A percentile compares a stretch with the other conserved stretches of the same genome.
phyloP scores from a whole-genome alignment of 371 early-diverging fungal species.

The Conidiobolus incongruus region DNA sequence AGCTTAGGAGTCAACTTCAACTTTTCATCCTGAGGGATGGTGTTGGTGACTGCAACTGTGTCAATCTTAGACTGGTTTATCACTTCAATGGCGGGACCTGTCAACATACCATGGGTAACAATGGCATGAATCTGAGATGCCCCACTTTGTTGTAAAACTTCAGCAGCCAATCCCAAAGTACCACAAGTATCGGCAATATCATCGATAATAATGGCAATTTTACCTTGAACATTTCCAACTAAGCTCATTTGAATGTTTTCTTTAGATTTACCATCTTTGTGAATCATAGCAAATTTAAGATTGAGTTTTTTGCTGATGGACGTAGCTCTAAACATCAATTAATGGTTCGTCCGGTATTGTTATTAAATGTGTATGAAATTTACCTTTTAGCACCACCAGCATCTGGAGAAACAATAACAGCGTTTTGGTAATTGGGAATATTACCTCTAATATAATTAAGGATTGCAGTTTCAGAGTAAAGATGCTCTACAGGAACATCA shows the following conservation, averaged over 20 bases:
- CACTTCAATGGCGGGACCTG: conserved; percentile 53
- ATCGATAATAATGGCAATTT: conserved; percentile 69
- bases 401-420: conserved; percentile 83
- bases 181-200: conserved; percentile 90
- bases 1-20: conserved; percentile 38
- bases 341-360: too few relatives aligned
- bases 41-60: conserved; percentile 70
- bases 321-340: conserved; percentile 31
- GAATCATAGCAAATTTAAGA: conserved; percentile 75
- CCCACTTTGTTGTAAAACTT: conserved; percentile 62
- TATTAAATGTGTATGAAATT: too few relatives aligned
- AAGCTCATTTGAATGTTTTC: conserved; percentile 45
- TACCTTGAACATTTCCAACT: conserved; percentile 78
- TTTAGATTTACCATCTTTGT: conserved; percentile 41
- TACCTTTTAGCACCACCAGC: conserved; percentile 94
- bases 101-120: conserved; percentile 73
- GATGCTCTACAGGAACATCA: conserved; percentile 86
- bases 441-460: conserved; percentile 66
- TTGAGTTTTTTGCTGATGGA: conserved; percentile 60
- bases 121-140: conserved; percentile 73
- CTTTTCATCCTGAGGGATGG: conserved; percentile 67
- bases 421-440: conserved; percentile 53
- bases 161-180: conserved; percentile 76
- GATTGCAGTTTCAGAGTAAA: conserved; percentile 64
- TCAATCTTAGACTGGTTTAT: conserved; percentile 53